A percentile compares a stretch with the other conserved stretches of the same genome.
phyloP scores from a whole-genome alignment of 495 filamentous ascomycete genomes.

The Hyaloscypha finlandica region DNA sequence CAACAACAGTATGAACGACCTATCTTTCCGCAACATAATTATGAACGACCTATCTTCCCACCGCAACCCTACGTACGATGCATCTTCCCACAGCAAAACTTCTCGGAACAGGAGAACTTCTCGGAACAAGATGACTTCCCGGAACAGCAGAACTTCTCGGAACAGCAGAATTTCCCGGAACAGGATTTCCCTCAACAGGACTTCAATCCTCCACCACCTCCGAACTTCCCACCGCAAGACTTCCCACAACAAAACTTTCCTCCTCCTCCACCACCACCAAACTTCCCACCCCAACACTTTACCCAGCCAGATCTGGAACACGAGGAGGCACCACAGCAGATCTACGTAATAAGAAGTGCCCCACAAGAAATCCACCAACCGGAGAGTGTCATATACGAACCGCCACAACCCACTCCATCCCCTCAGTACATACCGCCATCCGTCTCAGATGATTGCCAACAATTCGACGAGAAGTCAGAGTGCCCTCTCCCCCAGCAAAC shows the following conservation, averaged over 20 bases:
- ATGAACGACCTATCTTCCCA: no score
- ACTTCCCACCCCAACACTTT: neutral
- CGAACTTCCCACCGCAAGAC: neutral
- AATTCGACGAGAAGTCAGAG: neutral
- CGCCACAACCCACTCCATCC: neutral
- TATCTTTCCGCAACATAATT: no score
- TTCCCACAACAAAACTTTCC: neutral
- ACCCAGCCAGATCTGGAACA: neutral
- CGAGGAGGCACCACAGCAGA: neutral
- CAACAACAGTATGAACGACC: neutral
- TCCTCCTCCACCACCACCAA: neutral
- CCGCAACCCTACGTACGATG: no score
- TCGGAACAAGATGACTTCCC: no score
- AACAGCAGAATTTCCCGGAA: neutral
- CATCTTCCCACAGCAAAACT: no score
- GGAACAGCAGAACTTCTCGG: no score
- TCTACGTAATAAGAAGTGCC: neutral
- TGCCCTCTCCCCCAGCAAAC: neutral
- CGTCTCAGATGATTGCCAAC: neutral
- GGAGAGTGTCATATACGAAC: neutral
- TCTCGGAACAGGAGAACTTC: no score
- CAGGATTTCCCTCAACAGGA: neutral
- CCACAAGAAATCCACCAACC: neutral
- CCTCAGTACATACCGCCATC: neutral
- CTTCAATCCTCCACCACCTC: neutral